A percentile compares a stretch with the other conserved stretches of the same genome.
Conservation (phyloP, 2,329 filamentous ascomycete genomes). For the Macrophomina pseudophaseolina region DNA sequence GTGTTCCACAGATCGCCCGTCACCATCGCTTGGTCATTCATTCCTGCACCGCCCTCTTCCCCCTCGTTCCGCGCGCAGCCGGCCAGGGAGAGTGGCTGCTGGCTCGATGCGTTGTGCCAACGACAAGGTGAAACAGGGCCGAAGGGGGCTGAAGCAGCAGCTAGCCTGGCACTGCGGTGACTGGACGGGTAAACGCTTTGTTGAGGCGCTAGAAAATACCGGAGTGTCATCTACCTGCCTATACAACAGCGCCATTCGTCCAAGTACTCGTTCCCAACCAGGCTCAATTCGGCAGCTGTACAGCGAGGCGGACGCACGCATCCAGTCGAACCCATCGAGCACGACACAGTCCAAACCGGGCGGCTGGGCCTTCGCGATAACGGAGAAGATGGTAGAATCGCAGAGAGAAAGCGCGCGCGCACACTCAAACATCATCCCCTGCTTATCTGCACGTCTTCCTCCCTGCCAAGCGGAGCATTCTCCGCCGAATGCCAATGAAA, state of each 20-base stretch:
- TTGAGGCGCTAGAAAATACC: slow-evolving; percentile 12
- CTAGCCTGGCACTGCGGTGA: background rate
- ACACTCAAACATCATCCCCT: background rate
- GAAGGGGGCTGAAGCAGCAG: background rate
- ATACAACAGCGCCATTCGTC: background rate
- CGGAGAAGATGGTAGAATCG: background rate
- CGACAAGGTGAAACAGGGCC: slow-evolving; percentile 5
- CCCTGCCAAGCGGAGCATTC: background rate
- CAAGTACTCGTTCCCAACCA: background rate
- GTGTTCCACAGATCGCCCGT: background rate
- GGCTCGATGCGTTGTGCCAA: background rate
- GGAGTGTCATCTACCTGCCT: slow-evolving; percentile 1
- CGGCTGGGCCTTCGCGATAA: background rate
- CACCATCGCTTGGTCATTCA: background rate
- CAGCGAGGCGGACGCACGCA: background rate
- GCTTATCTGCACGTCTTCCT: background rate
- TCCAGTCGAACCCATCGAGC: background rate
- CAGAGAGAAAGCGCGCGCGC: background rate
- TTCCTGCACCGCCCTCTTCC: background rate
- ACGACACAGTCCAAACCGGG: background rate
- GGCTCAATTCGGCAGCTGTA: background rate
- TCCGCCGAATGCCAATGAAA: background rate
- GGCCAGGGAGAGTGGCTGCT: background rate
- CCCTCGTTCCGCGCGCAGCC: background rate
- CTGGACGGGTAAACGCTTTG: slow-evolving; percentile 3